phyloP scores from a whole-genome alignment of 306 rosid species.

The Psophocarpus tetragonolobus region DNA sequence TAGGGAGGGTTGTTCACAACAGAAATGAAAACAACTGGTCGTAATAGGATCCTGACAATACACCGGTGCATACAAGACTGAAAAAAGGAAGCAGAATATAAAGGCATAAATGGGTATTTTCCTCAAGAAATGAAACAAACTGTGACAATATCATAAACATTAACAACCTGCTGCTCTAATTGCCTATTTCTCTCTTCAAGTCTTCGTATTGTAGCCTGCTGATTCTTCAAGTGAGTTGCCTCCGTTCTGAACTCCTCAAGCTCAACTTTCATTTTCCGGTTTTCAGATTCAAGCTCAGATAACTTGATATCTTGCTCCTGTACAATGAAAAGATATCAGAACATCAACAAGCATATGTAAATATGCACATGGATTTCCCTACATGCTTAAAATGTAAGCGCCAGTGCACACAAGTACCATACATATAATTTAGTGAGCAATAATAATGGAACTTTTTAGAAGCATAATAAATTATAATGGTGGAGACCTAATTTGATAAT shows the following conservation, averaged over 20 bases:
- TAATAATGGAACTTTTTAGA: neutral
- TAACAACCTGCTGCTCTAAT: conserved; percentile 87
- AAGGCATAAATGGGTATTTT: neutral
- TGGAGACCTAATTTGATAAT: neutral
- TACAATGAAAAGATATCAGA: conserved; percentile 32
- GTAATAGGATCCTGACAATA: neutral
- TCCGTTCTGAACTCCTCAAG: conserved; percentile 98
- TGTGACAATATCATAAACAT: conserved; percentile 27
- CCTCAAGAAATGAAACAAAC: conserved; percentile 17
- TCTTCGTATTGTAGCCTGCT: conserved; percentile 96
- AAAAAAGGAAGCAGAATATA: neutral
- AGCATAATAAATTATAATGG: neutral
- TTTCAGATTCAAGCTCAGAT: conserved; percentile 89
- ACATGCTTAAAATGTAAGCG: neutral
- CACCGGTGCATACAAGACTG: neutral
- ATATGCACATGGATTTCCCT: conserved; percentile 12
- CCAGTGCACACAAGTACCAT: conserved; percentile 20
- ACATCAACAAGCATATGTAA: conserved; percentile 22
- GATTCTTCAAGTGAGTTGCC: conserved; percentile 96
- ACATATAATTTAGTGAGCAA: conserved; percentile 4
- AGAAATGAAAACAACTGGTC: neutral
- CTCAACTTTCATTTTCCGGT: conserved; percentile 97
- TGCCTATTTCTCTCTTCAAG: conserved; percentile 96
- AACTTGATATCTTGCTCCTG: conserved; percentile 92
- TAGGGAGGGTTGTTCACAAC: neutral